These are phyloP conservation scores for Petunia secreta DNA, from an alignment of 257 asterid species.

Conservation along the genomic window DNA sequence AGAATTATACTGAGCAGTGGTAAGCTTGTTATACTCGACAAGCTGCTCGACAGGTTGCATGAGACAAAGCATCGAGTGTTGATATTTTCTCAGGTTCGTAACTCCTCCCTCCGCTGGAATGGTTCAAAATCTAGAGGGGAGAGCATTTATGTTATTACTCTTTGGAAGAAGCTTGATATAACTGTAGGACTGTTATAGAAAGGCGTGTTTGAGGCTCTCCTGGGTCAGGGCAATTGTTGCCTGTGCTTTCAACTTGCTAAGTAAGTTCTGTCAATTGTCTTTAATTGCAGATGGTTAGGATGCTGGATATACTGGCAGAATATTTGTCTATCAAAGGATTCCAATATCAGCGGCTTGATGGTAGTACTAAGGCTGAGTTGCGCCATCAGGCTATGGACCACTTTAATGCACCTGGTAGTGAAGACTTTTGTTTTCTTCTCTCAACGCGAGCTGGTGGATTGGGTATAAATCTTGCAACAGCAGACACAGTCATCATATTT, in stretches of 20 bases:
- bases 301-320: conserved; percentile 96
- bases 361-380: conserved; percentile 96
- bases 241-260: background rate
- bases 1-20: conserved; percentile 94
- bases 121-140: background rate
- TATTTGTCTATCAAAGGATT: conserved; percentile 91
- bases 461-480: conserved; percentile 99
- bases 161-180: background rate
- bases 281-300: conserved; percentile 87
- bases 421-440: conserved; percentile 98
- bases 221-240: background rate
- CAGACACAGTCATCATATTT: conserved; percentile 97
- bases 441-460: conserved; percentile 99
- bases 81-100: conserved; percentile 96
- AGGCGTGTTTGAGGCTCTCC: background rate
- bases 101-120: background rate
- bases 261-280: conserved; percentile 12
- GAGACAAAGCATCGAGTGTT: conserved; percentile 93
- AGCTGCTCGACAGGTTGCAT: conserved; percentile 82
- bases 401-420: conserved; percentile 97
- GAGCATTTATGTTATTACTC: conserved; percentile 17
- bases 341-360: conserved; percentile 97
- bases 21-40: conserved; percentile 92
- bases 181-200: conserved; percentile 19
- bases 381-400: conserved; percentile 99